A percentile compares a stretch with the other conserved stretches of the same genome.
phyloP scores from a whole-genome alignment of 2,329 filamentous ascomycete species.

The Hymenoscyphus scutula region DNA sequence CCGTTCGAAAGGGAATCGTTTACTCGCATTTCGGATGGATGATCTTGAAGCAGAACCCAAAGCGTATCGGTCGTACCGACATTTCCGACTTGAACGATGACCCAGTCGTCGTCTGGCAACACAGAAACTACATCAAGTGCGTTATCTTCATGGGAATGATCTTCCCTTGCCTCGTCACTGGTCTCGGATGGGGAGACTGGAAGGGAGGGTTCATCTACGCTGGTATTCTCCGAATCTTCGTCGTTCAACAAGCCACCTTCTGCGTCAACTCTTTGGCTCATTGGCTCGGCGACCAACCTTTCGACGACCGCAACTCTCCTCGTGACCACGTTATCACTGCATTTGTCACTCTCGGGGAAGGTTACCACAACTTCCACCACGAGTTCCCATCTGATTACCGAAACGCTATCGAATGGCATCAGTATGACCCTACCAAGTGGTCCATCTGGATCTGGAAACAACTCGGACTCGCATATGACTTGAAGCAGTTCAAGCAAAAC shows the following conservation, averaged over 20 bases:
- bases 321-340: conserved; percentile 86
- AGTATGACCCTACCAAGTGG: conserved; percentile 93
- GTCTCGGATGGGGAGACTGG: conserved; percentile 79
- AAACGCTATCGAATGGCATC: conserved; percentile 86
- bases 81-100: conserved; percentile 88
- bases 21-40: conserved; percentile 90
- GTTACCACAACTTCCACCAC: conserved; percentile 95
- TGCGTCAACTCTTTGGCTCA: conserved; percentile 89
- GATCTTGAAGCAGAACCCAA: conserved; percentile 90
- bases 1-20: conserved; percentile 80
- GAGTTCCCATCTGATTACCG: conserved; percentile 93
- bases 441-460: conserved; percentile 82
- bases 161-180: conserved; percentile 73
- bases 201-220: conserved; percentile 79
- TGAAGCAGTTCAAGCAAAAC: conserved; percentile 88
- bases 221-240: conserved; percentile 82
- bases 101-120: conserved; percentile 81
- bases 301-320: conserved; percentile 88
- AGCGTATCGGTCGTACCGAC: conserved; percentile 82
- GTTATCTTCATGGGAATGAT: conserved; percentile 74
- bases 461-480: conserved; percentile 77
- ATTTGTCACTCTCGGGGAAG: conserved; percentile 79
- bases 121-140: conserved; percentile 80
- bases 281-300: conserved; percentile 89
- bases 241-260: conserved; percentile 90